Evolutionary conservation across 345 rosid species (phyloP).

Genomic region (Turnera subulata): DNA sequence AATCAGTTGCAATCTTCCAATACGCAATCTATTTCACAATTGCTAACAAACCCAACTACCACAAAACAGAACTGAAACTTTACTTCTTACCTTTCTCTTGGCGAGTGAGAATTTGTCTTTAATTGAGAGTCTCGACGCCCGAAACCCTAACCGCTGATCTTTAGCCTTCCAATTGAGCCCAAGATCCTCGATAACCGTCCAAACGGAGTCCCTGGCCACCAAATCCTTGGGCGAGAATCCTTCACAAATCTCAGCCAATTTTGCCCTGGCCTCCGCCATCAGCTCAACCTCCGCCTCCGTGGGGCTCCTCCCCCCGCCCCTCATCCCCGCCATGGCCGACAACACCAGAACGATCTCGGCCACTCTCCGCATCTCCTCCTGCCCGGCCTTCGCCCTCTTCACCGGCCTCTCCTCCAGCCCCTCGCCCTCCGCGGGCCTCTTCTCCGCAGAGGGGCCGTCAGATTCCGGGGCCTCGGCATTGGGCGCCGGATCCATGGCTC

Average conservation of each 20-base stretch:
- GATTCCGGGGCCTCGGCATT: conserved; percentile 9
- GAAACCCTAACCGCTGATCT: conserved; percentile 58
- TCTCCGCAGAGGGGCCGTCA: conserved; percentile 17
- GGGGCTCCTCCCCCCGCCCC: conserved; percentile 54
- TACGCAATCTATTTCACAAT: no score
- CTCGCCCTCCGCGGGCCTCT: conserved; percentile 24
- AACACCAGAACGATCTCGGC: conserved; percentile 84
- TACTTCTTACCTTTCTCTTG: conserved; percentile 55
- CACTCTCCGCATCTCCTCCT: conserved; percentile 35
- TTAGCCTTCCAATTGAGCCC: conserved; percentile 59
- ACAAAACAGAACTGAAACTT: background rate
- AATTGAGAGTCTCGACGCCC: conserved; percentile 48
- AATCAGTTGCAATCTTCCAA: background rate
- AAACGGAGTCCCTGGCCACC: conserved; percentile 49
- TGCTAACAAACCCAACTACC: no score
- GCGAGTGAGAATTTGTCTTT: conserved; percentile 60
- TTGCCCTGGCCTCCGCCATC: conserved; percentile 80
- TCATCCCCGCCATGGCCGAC: conserved; percentile 70
- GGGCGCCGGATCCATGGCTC: conserved; percentile 30
- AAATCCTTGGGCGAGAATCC: conserved; percentile 63
- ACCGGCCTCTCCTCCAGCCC: conserved; percentile 16
- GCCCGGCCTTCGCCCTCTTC: conserved; percentile 37
- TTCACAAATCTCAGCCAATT: conserved; percentile 49
- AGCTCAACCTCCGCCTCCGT: conserved; percentile 57
- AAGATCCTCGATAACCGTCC: conserved; percentile 67